Evolutionary conservation across 805 yeast species (phyloP), one percentile per base, ranked within the genome.

Genomic region (Maudiozyma barnettii): DNA sequence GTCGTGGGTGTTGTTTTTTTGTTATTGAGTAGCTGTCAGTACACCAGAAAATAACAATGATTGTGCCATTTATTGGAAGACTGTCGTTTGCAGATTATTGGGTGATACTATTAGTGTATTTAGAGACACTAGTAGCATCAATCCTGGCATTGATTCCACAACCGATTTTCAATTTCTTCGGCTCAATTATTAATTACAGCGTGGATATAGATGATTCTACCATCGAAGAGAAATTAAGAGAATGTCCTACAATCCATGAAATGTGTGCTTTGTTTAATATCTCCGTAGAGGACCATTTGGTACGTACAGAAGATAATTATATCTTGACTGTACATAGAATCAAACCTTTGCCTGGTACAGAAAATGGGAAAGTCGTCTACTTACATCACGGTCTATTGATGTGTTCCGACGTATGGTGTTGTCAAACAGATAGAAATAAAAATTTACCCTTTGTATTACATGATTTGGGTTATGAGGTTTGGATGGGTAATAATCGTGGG

Each of bases 401-500:
- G 93, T 82, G 81, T 62, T 80, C 90, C 41, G 98, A 93, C 58
- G 72, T 85, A 22, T 84, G 95, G 95, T 64, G 80, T 59, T 74
- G 79, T 61, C 66, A 68, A 46, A 48, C 69, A 48, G 64, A 74
- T 49, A 71, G 75, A 50, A 50, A 66, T 52, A 70, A 73, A 42
- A 79, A 81, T 52, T 66, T 93, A 43, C 96, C 98, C 0, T 83
- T 85, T 61, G 68, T 78, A 2, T 71, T 91, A 31, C 81, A 81
- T 50, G 88, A 89, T 49, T 62, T 79, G 42, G 97, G 97, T 1
- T 91, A 79, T 64, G 99, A 91, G 60, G 97, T 91, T 5, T 91
- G 95, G 91, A 70, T 91, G 52, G 98, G 98, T 1, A 88, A 87
- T 64, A 88, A 87, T 59, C 73, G 96, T 49, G 96, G 96, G 10